Evolutionary conservation across 441 rosid species (phyloP).

Genomic region (Populus hybrid): DNA sequence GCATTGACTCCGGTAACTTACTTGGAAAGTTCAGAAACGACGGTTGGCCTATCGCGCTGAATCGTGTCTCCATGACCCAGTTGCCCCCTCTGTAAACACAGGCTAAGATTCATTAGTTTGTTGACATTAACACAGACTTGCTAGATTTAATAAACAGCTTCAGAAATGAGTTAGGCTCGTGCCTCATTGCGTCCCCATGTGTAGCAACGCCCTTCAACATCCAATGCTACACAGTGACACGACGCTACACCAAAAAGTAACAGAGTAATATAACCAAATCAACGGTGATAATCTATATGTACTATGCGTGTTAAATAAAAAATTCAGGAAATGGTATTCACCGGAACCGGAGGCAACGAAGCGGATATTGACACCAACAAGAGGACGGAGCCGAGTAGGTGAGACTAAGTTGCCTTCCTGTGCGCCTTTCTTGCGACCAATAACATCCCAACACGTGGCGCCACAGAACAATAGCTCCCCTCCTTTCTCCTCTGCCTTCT

Average conservation of each 20-base stretch:
- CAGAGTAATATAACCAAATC: not conserved
- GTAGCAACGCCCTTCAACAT: slow-evolving; percentile 89
- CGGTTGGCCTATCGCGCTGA: slow-evolving; percentile 88
- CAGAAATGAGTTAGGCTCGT: slow-evolving; percentile 18
- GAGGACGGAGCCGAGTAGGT: slow-evolving; percentile 91
- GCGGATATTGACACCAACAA: slow-evolving; percentile 67
- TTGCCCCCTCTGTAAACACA: slow-evolving; percentile 77
- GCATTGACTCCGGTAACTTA: slow-evolving; percentile 28
- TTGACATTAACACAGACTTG: slow-evolving; percentile 4
- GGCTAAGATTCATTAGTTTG: slow-evolving; percentile 17
- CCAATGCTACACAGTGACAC: slow-evolving; percentile 96
- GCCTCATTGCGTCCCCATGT: slow-evolving; percentile 99
- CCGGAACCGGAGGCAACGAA: slow-evolving; percentile 85
- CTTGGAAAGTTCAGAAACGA: slow-evolving; percentile 91
- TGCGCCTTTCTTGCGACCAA: slow-evolving; percentile 63
- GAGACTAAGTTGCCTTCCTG: slow-evolving; percentile 79
- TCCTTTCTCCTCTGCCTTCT: slow-evolving; percentile 58
- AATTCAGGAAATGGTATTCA: slow-evolving; percentile 20
- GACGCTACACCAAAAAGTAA: slow-evolving; percentile 49
- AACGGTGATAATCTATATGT: not conserved
- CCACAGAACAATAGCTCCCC: slow-evolving; percentile 96
- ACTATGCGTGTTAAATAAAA: not conserved
- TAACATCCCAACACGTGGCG: slow-evolving; percentile 71
- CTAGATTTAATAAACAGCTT: slow-evolving; percentile 4
- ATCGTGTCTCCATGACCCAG: slow-evolving; percentile 92